phyloP scores from a whole-genome alignment of 2,329 filamentous ascomycete genomes.

The Lecanicillium sp. region DNA sequence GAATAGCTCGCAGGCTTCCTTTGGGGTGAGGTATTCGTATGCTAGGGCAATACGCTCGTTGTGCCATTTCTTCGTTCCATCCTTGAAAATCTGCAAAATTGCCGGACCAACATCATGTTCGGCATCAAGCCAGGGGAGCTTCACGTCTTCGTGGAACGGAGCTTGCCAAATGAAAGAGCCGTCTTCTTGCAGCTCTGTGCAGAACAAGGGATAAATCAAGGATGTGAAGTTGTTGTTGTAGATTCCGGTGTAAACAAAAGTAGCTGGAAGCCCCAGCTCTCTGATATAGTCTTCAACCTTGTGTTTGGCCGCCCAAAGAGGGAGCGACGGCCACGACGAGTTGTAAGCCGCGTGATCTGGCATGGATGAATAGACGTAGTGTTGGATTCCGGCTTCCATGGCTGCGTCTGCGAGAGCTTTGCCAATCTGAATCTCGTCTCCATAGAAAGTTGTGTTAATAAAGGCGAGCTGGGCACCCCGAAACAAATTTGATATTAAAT shows the following conservation, averaged over 20 bases:
- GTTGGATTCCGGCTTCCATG: constrained; percentile 73
- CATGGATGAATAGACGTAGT: constrained; percentile 97
- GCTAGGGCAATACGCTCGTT: constrained; percentile 71
- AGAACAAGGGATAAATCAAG: constrained; percentile 84
- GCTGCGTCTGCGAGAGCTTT: constrained; percentile 83
- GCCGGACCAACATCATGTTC: constrained; percentile 94
- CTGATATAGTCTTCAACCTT: constrained; percentile 86
- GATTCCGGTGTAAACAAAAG: constrained; percentile 92
- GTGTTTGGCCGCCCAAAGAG: constrained; percentile 88
- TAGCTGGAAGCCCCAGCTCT: constrained; percentile 72
- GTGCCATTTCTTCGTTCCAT: constrained; percentile 82
- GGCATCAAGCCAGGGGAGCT: constrained; percentile 89
- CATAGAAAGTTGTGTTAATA: constrained; percentile 96
- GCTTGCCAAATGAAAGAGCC: constrained; percentile 89
- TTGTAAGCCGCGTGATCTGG: constrained; percentile 83
- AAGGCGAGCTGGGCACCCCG: constrained; percentile 80
- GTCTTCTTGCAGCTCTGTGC: constrained; percentile 80
- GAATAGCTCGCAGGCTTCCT: constrained; percentile 75
- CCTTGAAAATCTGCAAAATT: constrained; percentile 89
- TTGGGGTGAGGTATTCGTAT: constrained; percentile 80
- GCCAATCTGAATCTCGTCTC: constrained; percentile 86
- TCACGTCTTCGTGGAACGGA: constrained; percentile 82
- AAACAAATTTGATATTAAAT: constrained; percentile 71
- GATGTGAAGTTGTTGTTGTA: constrained; percentile 99
- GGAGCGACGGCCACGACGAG: constrained; percentile 69